A percentile compares a stretch with the other conserved stretches of the same genome.
Conservation (phyloP, 2,329 filamentous ascomycete genomes). For the Phialophora macrospora region DNA sequence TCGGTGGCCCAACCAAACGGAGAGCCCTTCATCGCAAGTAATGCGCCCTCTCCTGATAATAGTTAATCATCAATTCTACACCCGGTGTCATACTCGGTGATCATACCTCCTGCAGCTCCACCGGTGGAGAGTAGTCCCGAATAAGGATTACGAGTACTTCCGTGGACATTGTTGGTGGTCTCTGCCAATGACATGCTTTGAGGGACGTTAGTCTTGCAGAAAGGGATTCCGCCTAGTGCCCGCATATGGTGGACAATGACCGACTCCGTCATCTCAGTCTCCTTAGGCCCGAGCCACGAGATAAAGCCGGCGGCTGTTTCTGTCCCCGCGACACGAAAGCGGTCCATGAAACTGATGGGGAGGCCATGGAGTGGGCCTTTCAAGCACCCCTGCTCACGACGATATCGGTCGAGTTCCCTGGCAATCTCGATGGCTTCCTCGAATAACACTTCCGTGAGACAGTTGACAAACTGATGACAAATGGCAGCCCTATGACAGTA, state of each 20-base stretch:
- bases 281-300: constrained; percentile 27
- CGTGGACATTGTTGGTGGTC: constrained; percentile 49
- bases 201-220: constrained; percentile 61
- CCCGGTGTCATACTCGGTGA: not conserved
- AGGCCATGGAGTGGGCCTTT: constrained; percentile 42
- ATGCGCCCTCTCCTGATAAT: constrained; percentile 43
- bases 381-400: constrained; percentile 35
- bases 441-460: constrained; percentile 42
- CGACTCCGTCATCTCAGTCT: constrained; percentile 39
- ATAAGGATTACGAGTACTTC: constrained; percentile 49
- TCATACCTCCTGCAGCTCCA: constrained; percentile 45
- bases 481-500: constrained; percentile 40
- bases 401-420: constrained; percentile 37
- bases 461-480: constrained; percentile 39
- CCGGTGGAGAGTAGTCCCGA: constrained; percentile 43
- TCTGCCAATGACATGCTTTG: constrained; percentile 57
- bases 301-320: constrained; percentile 37
- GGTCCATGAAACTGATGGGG: constrained; percentile 43
- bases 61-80: constrained; percentile 2
- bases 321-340: constrained; percentile 35
- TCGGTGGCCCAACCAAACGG: constrained; percentile 44
- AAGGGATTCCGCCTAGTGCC: constrained; percentile 47
- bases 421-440: constrained; percentile 38
- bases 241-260: constrained; percentile 52
- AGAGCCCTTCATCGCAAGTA: constrained; percentile 43